Percentiles rank a stretch among this genome's conserved stretches.
Conservation (phyloP, 2,329 filamentous ascomycete species). For the Trichophaea hybrida region DNA sequence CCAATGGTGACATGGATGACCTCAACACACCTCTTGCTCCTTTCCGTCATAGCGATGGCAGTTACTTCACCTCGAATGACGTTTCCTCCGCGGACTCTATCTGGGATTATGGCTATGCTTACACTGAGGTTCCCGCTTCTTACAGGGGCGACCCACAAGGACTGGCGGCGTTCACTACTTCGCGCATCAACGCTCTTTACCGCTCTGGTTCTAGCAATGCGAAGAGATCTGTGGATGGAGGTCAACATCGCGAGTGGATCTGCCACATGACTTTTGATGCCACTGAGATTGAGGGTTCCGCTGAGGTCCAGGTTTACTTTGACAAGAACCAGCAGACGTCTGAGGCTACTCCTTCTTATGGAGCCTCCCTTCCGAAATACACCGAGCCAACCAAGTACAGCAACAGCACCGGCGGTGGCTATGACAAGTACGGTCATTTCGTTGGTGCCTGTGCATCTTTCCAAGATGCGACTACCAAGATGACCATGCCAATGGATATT, state of each 20-base stretch:
- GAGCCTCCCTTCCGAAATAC: background rate
- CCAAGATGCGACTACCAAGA: background rate
- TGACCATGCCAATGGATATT: background rate
- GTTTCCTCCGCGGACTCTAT: conserved; percentile 3
- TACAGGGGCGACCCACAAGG: conserved; percentile 6
- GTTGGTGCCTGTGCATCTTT: background rate
- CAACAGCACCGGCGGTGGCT: background rate
- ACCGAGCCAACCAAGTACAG: background rate
- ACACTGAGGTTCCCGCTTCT: conserved; percentile 10
- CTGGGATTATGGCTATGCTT: conserved; percentile 9
- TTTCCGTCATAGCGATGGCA: conserved; percentile 3
- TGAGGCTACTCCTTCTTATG: background rate
- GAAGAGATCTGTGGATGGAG: background rate
- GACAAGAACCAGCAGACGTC: conserved; percentile 2
- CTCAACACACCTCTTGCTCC: conserved; percentile 7
- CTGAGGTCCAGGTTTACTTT: conserved; percentile 20
- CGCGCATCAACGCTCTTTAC: conserved; percentile 21
- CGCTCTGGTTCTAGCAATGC: conserved; percentile 2
- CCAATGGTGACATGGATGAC: background rate
- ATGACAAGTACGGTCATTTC: background rate
- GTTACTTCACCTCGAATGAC: conserved; percentile 4
- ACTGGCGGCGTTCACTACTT: conserved; percentile 11
- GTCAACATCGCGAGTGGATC: conserved; percentile 22
- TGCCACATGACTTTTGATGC: conserved; percentile 22
- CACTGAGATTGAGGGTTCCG: conserved; percentile 17